Conservation (phyloP, 2,329 filamentous ascomycete species). For the Cladosporium sp. region DNA sequence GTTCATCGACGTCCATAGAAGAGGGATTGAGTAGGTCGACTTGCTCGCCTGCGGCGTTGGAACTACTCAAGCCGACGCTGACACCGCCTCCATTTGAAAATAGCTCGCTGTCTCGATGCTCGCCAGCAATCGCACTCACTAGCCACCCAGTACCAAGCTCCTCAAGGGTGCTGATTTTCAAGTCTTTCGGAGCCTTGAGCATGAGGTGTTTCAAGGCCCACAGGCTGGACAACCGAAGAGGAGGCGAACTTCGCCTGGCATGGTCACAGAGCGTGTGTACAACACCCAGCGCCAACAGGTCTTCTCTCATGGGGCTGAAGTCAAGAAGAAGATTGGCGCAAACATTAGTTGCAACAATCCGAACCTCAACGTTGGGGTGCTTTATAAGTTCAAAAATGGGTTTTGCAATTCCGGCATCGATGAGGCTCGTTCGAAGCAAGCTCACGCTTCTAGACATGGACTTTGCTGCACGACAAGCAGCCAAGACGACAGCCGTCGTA, state of each 20-base stretch:
- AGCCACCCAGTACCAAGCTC: constrained; percentile 76
- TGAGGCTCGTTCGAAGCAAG: constrained; percentile 76
- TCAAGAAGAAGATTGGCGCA: constrained; percentile 82
- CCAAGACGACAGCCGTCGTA: constrained; percentile 70
- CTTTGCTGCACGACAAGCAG: constrained; percentile 75
- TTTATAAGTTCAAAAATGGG: constrained; percentile 72
- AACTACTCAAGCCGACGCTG: constrained; percentile 34
- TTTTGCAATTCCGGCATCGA: constrained; percentile 75
- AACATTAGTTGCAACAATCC: constrained; percentile 78
- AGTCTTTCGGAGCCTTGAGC: constrained; percentile 61
- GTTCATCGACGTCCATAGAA: constrained; percentile 31
- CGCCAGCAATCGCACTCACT: constrained; percentile 66
- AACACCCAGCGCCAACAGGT: constrained; percentile 68
- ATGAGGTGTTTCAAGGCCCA: constrained; percentile 95
- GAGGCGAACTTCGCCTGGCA: constrained; percentile 74
- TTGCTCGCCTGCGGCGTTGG: constrained; percentile 57
- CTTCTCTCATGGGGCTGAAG: constrained; percentile 85
- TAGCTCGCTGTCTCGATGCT: constrained; percentile 33
- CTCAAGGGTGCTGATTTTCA: constrained; percentile 73
- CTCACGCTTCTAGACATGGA: constrained; percentile 81
- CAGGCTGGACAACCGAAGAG: constrained; percentile 75
- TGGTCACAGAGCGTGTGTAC: constrained; percentile 76
- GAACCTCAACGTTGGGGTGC: constrained; percentile 71
- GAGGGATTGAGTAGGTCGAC: constrained; percentile 55
- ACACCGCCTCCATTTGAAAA: constrained; percentile 43